Conservation (phyloP, 2,329 filamentous ascomycete species). For the Botrytis fragariae region DNA sequence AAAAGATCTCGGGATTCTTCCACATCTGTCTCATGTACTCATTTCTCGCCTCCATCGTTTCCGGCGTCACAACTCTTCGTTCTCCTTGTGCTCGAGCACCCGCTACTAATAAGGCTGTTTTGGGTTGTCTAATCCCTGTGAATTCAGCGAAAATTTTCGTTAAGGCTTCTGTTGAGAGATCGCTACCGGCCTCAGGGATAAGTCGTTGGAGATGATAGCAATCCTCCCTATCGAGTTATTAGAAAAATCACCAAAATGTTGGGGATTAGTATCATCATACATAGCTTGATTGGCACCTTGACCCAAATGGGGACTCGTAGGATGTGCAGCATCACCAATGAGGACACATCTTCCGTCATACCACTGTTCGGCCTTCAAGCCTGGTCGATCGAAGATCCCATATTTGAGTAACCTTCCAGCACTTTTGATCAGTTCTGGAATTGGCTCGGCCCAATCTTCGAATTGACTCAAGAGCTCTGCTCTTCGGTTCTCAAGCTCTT, state of each 20-base stretch:
- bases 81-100: constrained; percentile 21
- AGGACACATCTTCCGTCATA: constrained; percentile 45
- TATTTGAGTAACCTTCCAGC: constrained; percentile 20
- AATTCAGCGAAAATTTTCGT: constrained; percentile 12
- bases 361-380: constrained; percentile 24
- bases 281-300: constrained; percentile 26
- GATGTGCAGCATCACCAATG: constrained; percentile 56
- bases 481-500: background rate
- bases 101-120: constrained; percentile 14
- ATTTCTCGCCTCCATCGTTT: constrained; percentile 11
- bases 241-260: background rate
- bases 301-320: constrained; percentile 25
- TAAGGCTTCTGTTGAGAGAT: background rate
- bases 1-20: background rate
- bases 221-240: background rate
- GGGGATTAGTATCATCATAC: background rate
- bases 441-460: constrained; percentile 11
- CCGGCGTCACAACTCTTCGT: constrained; percentile 6
- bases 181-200: background rate
- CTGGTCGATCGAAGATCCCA: constrained; percentile 21
- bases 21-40: constrained; percentile 12
- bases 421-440: constrained; percentile 14
- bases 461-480: constrained; percentile 11
- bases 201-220: constrained; percentile 10
- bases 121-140: constrained; percentile 14